phyloP scores from a whole-genome alignment of 768 basidiomycete genomes.

The Amanita brunnescens region DNA sequence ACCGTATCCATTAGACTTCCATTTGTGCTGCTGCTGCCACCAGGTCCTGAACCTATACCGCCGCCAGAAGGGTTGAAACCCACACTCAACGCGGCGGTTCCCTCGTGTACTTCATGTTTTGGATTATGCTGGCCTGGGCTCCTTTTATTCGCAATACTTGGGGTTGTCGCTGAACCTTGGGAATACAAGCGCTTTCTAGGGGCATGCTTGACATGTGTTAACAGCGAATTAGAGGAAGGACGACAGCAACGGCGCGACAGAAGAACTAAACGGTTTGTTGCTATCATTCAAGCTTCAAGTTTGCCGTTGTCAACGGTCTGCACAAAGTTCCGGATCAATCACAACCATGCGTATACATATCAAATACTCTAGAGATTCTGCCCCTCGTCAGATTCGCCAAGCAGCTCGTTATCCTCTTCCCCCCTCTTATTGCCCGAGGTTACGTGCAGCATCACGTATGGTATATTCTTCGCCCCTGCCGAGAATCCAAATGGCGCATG shows the following conservation, averaged over 20 bases:
- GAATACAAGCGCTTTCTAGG: background rate
- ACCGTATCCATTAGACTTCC: conserved; percentile 45
- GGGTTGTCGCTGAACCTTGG: conserved; percentile 7
- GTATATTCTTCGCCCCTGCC: background rate
- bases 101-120: conserved; percentile 35
- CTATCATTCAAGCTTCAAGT: background rate
- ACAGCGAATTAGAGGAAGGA: background rate
- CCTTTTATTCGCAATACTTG: conserved; percentile 6
- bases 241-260: background rate
- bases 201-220: background rate
- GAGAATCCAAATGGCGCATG: background rate
- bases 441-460: conserved; percentile 13
- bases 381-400: background rate
- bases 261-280: background rate
- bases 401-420: background rate
- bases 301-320: background rate
- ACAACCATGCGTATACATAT: too few species aligned
- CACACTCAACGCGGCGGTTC: conserved; percentile 25
- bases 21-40: conserved; percentile 25
- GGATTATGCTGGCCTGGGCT: conserved; percentile 8
- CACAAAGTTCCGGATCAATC: too few species aligned
- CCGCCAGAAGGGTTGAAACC: conserved; percentile 38
- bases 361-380: background rate
- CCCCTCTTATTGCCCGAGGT: background rate
- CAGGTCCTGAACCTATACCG: conserved; percentile 24